Evolutionary conservation across 1,284 basidiomycete species (phyloP).

Genomic region (Farysia itapuensis): DNA sequence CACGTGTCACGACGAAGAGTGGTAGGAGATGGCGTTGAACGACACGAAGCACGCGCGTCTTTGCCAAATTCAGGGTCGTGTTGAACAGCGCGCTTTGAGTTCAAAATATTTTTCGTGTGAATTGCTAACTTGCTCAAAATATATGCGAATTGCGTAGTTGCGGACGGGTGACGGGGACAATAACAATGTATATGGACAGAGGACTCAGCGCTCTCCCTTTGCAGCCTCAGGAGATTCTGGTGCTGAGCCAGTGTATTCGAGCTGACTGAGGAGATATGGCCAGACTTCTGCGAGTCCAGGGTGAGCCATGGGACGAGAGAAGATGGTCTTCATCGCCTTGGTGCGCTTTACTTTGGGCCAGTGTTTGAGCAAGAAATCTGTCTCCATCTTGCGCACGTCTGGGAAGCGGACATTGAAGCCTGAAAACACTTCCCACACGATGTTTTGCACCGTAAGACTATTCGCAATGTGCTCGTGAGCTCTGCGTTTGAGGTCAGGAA

Average conservation of each 20-base stretch:
- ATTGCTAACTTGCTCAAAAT: no score
- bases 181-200: no score
- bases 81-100: no score
- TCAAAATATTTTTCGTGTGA: not conserved
- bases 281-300: constrained; percentile 50
- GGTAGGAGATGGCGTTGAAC: no score
- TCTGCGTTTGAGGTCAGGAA: constrained; percentile 70
- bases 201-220: not conserved
- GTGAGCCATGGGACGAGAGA: constrained; percentile 37
- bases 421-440: constrained; percentile 82
- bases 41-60: no score
- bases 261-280: constrained; percentile 43
- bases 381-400: constrained; percentile 70
- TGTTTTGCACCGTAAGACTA: constrained; percentile 75
- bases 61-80: no score
- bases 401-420: constrained; percentile 79
- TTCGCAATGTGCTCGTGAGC: constrained; percentile 77
- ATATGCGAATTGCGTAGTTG: no score
- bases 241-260: constrained; percentile 33
- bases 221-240: not conserved
- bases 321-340: constrained; percentile 77
- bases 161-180: no score
- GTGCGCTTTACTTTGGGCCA: constrained; percentile 79
- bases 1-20: no score
- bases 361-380: constrained; percentile 61